phyloP scores from a whole-genome alignment of 495 filamentous ascomycete genomes.

The Aspergillus cristatus region DNA sequence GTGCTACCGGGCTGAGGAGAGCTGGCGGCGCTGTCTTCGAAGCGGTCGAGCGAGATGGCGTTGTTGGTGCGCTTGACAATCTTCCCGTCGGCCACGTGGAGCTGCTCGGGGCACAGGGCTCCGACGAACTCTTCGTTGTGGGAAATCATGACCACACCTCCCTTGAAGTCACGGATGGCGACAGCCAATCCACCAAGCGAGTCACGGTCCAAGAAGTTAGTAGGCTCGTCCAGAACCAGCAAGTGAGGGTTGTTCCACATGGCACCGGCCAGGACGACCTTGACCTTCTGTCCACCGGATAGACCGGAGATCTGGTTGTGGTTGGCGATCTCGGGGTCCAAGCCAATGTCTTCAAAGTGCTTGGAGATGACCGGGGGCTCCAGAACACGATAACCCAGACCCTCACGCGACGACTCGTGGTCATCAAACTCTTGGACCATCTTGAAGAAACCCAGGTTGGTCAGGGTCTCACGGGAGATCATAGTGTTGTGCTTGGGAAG shows the following conservation, averaged over 20 bases:
- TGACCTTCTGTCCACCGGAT: slow-evolving; percentile 98
- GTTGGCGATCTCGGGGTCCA: slow-evolving; percentile 95
- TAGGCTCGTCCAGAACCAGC: slow-evolving; percentile 95
- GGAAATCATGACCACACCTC: slow-evolving; percentile 97
- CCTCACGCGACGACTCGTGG: slow-evolving; percentile 93
- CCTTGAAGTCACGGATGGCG: slow-evolving; percentile 94
- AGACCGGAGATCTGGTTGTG: slow-evolving; percentile 97
- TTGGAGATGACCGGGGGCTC: slow-evolving; percentile 90
- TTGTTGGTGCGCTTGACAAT: slow-evolving; percentile 73
- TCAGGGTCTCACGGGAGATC: slow-evolving; percentile 86
- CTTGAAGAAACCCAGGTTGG: slow-evolving; percentile 80
- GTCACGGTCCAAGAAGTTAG: slow-evolving; percentile 98
- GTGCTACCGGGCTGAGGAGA: slow-evolving; percentile 46
- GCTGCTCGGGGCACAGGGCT: slow-evolving; percentile 87
- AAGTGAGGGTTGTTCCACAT: slow-evolving; percentile 99
- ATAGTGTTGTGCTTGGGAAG: slow-evolving; percentile 89
- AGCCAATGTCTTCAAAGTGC: slow-evolving; percentile 94
- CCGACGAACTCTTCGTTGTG: slow-evolving; percentile 99
- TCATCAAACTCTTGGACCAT: slow-evolving; percentile 97
- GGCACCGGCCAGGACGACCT: slow-evolving; percentile 93
- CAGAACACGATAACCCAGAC: slow-evolving; percentile 87
- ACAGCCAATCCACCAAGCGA: slow-evolving; percentile 91
- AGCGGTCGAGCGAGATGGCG: slow-evolving; percentile 66
- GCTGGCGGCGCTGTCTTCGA: slow-evolving; percentile 70
- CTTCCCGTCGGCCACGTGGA: slow-evolving; percentile 82